Evolutionary conservation across 2,329 filamentous ascomycete species (phyloP).

Genomic region (Ilyonectria destructans): DNA sequence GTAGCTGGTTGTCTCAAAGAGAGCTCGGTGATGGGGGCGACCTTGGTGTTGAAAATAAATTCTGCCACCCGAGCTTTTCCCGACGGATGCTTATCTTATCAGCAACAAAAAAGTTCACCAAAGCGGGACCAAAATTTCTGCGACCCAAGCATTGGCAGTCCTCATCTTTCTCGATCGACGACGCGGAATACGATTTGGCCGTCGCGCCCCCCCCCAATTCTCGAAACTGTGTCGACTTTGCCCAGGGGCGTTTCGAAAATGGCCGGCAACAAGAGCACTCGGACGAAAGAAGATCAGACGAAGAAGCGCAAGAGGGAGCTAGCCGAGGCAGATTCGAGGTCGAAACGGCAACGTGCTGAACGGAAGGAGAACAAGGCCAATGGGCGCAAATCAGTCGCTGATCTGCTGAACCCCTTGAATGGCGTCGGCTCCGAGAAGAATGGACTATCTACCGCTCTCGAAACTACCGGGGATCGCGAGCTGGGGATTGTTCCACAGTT

Average conservation of each 20-base stretch:
- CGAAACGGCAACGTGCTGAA: slow-evolving; percentile 60
- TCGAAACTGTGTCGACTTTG: slow-evolving; percentile 27
- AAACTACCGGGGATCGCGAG: slow-evolving; percentile 40
- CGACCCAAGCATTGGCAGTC: slow-evolving; percentile 41
- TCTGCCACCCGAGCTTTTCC: slow-evolving; percentile 52
- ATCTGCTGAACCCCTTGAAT: slow-evolving; percentile 23
- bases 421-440: slow-evolving; percentile 38
- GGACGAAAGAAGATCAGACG: slow-evolving; percentile 55
- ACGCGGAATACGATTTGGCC: slow-evolving; percentile 31
- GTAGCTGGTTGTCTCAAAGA: slow-evolving; percentile 36
- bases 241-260: slow-evolving; percentile 47
- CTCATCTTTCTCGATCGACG: slow-evolving; percentile 41
- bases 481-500: slow-evolving; percentile 49
- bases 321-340: slow-evolving; percentile 59
- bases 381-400: slow-evolving; percentile 40
- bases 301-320: slow-evolving; percentile 66
- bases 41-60: slow-evolving; percentile 48
- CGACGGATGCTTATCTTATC: slow-evolving; percentile 59
- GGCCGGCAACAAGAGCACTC: slow-evolving; percentile 54
- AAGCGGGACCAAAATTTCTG: slow-evolving; percentile 60
- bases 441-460: slow-evolving; percentile 36
- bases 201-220: slow-evolving; percentile 40
- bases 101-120: slow-evolving; percentile 56
- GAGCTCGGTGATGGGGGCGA: slow-evolving; percentile 32
- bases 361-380: slow-evolving; percentile 50